Conservation (phyloP, 2,329 filamentous ascomycete species). For the Leptographium galeiforme region DNA sequence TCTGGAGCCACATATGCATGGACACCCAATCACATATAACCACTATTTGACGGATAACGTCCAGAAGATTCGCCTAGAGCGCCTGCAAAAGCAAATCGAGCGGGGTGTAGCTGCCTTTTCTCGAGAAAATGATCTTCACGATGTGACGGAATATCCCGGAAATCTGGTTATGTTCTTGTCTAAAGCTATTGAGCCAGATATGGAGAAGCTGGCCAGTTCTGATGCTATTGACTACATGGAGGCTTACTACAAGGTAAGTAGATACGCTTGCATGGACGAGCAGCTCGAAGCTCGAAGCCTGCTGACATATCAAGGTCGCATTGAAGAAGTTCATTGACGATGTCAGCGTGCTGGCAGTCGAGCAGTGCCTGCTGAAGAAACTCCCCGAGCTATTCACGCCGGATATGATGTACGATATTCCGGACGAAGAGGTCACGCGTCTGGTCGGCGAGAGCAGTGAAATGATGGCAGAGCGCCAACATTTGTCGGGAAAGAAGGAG, state of each 20-base stretch:
- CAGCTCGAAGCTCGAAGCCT: not conserved
- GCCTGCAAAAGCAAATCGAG: conserved; percentile 1
- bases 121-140: not conserved
- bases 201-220: conserved; percentile 22
- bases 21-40: conserved; percentile 27
- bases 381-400: conserved; percentile 13
- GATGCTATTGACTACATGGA: conserved; percentile 26
- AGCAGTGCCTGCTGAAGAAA: conserved; percentile 12
- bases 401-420: conserved; percentile 11
- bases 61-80: conserved; percentile 14
- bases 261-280: not conserved
- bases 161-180: not conserved
- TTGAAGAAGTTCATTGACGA: conserved; percentile 16
- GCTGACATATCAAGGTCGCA: conserved; percentile 12
- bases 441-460: conserved; percentile 14
- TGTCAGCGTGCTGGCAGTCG: conserved; percentile 13
- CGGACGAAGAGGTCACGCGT: conserved; percentile 7
- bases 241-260: conserved; percentile 29
- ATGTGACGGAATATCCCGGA: not conserved
- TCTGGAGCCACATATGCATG: conserved; percentile 13
- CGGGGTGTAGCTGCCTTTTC: not conserved
- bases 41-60: conserved; percentile 22
- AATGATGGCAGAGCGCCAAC: conserved; percentile 8
- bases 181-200: conserved; percentile 17
- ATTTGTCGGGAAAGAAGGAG: conserved; percentile 14